Evolutionary conservation across 1,139 yeast species (phyloP).

Genomic region (Lodderomyces metapsilosis): DNA sequence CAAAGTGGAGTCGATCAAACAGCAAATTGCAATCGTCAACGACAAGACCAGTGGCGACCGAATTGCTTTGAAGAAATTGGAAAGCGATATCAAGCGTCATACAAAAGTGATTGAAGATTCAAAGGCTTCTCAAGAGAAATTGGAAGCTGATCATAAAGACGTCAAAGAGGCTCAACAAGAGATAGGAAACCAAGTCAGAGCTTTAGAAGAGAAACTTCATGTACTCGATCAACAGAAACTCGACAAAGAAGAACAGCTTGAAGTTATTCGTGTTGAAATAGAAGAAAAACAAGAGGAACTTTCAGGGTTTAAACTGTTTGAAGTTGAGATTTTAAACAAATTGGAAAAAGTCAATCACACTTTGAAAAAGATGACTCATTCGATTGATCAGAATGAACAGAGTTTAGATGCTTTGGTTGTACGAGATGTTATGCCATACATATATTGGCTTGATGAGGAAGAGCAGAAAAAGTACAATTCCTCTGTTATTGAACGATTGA

Average conservation of each 20-base stretch:
- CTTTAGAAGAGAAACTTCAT: conserved; percentile 26
- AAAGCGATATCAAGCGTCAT: conserved; percentile 62
- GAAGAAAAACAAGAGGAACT: conserved; percentile 54
- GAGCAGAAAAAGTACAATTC: conserved; percentile 31
- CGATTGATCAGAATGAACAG: conserved; percentile 35
- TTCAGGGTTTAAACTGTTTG: conserved; percentile 63
- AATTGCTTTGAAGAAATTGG: conserved; percentile 60
- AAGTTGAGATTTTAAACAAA: conserved; percentile 64
- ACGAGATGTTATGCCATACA: conserved; percentile 52
- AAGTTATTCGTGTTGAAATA: conserved; percentile 41
- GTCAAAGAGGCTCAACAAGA: conserved; percentile 31
- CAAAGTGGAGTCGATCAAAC: conserved; percentile 73
- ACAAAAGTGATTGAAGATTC: conserved; percentile 46
- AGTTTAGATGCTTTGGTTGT: conserved; percentile 42
- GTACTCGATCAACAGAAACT: conserved; percentile 28
- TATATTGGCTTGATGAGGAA: conserved; percentile 50
- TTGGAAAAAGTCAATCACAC: conserved; percentile 55
- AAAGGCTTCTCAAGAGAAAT: conserved; percentile 31
- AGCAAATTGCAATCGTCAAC: conserved; percentile 60
- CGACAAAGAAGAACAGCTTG: conserved; percentile 34
- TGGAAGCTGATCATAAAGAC: conserved; percentile 29
- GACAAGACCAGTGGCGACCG: conserved; percentile 63
- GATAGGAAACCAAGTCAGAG: conserved; percentile 33
- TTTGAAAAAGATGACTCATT: conserved; percentile 41
- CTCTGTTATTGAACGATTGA: conserved; percentile 37